Conservation (phyloP, 2,329 filamentous ascomycete genomes). For the Alternaria alternata region DNA sequence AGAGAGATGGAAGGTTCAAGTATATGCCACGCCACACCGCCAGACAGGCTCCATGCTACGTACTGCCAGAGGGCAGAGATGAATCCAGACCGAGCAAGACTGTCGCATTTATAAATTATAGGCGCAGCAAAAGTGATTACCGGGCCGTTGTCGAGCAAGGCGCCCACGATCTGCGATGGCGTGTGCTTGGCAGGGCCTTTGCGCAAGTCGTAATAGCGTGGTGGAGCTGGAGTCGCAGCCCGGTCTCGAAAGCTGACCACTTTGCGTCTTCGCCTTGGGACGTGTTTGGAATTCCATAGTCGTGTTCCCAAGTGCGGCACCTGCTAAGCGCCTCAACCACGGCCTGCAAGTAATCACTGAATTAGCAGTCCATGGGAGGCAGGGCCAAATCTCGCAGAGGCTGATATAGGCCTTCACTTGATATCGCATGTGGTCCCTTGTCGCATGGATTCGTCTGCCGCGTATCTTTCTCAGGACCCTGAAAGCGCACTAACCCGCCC, state of each 20-base stretch:
- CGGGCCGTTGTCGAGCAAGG: neutral
- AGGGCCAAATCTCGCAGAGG: neutral
- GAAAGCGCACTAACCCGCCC: conserved; percentile 10
- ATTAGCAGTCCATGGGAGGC: neutral
- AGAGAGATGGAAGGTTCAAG: neutral
- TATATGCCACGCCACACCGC: neutral
- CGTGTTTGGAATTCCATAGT: neutral
- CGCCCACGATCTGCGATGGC: conserved; percentile 21
- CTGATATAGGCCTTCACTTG: neutral
- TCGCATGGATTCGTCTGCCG: conserved; percentile 11
- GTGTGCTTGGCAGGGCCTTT: conserved; percentile 26
- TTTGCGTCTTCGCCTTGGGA: conserved; percentile 5
- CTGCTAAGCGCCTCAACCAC: neutral
- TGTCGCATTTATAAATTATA: neutral
- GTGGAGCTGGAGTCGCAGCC: conserved; percentile 25
- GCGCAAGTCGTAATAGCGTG: conserved; percentile 14
- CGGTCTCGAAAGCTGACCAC: conserved; percentile 25
- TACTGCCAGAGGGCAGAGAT: neutral
- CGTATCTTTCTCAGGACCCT: conserved; percentile 15
- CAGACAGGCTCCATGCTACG: neutral
- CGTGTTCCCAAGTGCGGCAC: conserved; percentile 1
- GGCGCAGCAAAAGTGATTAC: neutral
- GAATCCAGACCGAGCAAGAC: neutral
- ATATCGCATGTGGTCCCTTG: neutral
- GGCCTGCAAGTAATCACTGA: neutral